These are phyloP conservation scores for Prunus yedoensis DNA, from an alignment of 331 rosid species.

Conservation along the genomic window DNA sequence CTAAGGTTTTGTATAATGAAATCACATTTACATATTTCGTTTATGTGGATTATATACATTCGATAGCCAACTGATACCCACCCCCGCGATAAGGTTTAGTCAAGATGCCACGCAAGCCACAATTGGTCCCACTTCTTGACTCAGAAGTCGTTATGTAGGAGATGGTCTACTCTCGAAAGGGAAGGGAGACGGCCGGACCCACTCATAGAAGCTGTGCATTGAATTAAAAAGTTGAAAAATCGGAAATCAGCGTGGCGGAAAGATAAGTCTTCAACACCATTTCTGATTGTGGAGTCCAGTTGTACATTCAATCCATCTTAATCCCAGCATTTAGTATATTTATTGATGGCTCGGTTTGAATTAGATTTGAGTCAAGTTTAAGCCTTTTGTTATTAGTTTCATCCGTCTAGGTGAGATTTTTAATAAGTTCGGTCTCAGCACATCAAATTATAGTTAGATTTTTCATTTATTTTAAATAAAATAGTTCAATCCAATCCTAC, in stretches of 20 bases:
- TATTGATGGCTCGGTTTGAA: too few species aligned
- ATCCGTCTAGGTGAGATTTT: accelerated
- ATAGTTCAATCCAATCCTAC: too few species aligned
- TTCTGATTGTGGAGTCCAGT: constrained; percentile 54
- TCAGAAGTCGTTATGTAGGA: neutral
- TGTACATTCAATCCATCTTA: neutral
- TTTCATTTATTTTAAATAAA: too few species aligned
- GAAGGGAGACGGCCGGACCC: neutral
- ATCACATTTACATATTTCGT: neutral
- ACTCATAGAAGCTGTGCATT: neutral
- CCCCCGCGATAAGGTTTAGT: neutral
- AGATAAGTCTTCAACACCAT: constrained; percentile 3
- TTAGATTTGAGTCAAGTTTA: too few species aligned
- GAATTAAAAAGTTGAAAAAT: constrained; percentile 2
- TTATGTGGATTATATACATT: neutral
- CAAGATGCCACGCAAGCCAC: constrained; percentile 5
- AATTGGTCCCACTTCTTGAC: constrained; percentile 19
- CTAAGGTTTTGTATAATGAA: neutral
- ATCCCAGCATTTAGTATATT: too few species aligned
- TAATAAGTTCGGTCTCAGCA: accelerated
- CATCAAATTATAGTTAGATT: accelerated
- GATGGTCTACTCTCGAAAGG: neutral
- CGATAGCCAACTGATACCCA: neutral
- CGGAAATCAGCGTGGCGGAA: constrained; percentile 21
- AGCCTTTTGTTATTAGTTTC: too few species aligned